Base-by-base conservation (phyloP, 306 rosid species). In the Prunus mongolica region DNA sequence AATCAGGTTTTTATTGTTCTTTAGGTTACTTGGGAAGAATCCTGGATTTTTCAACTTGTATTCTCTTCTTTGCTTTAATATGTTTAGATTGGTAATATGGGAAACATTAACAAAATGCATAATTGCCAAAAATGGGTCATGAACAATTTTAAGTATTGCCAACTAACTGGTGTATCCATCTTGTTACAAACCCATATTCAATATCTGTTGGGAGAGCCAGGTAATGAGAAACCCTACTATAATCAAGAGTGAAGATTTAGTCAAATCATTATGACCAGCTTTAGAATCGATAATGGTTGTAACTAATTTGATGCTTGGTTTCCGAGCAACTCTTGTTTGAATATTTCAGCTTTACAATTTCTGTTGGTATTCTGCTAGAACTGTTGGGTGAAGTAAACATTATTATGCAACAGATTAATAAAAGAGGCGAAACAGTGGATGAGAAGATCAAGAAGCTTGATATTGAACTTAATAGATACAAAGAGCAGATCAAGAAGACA, bases 401-500 rank as follows among this genome's bases (percentile, higher is more conserved):
- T 16, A 19, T 65, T 1, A 0, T 65, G 69, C 34, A 19, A 65
- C 83, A 95, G 99, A 92, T 92, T 65, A 91, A 80, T 34, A 91
- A 95, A 86, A 89, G 99, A 54, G 98, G 99, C 19, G 99, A 96
- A 8, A 46, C 91, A 0, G 98, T 96, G 62, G 99, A 96, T 1
- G 99, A 92, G 0, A 96, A 92, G 86, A 92, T 96, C 56, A 86
- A 86, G 85, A 96, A 76, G 87, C 98, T 96, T 72, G 99, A 96
- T 81, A 84, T 32, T 8, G 97, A 96, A 64, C 99, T 96, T 30
- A 87, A 68, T 83, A 88, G 89, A 86, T 96, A 92, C 70, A 96
- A 96, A 77, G 99, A 92, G 68, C 99, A 96, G 85, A 81, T 96
- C 50, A 91, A 92, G 92, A 92, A 88, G 88, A 92, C 98, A 41